Evolutionary conservation across 306 rosid species (phyloP).

Genomic region (Sophora flavescens): DNA sequence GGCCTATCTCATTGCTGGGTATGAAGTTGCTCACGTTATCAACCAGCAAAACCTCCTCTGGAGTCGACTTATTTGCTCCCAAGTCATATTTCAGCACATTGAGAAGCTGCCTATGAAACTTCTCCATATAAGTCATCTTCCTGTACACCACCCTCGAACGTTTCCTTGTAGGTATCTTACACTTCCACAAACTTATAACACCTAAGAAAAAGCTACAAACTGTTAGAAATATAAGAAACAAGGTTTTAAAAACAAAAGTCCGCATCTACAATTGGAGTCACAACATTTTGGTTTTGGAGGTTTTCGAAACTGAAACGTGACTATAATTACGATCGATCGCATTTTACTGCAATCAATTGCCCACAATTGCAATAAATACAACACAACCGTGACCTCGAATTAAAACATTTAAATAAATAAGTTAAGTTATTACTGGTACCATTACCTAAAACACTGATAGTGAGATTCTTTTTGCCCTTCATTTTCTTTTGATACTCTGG

Average conservation of each 20-base stretch:
- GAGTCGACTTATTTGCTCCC: neutral
- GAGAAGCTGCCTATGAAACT: conserved; percentile 8
- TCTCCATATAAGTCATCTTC: neutral
- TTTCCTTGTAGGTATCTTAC: conserved; percentile 6
- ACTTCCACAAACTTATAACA: neutral
- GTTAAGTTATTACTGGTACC: neutral
- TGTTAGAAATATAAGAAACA: neutral
- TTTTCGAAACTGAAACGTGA: no score
- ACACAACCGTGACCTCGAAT: no score
- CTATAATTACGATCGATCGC: no score
- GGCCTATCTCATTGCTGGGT: conserved; percentile 44
- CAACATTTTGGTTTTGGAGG: no score
- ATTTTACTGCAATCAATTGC: no score
- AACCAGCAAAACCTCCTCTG: neutral
- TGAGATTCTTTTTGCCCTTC: neutral
- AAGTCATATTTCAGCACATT: neutral
- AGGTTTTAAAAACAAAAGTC: no score
- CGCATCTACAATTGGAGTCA: no score
- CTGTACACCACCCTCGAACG: neutral
- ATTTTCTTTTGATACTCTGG: neutral
- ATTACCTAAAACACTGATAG: neutral
- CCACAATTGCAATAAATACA: no score
- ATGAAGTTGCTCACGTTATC: conserved; percentile 27
- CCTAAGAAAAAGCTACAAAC: neutral
- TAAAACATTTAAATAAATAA: neutral